These are phyloP conservation scores for Capsella bursapastoris DNA, from an alignment of 345 rosid genomes.

Conservation along the genomic window DNA sequence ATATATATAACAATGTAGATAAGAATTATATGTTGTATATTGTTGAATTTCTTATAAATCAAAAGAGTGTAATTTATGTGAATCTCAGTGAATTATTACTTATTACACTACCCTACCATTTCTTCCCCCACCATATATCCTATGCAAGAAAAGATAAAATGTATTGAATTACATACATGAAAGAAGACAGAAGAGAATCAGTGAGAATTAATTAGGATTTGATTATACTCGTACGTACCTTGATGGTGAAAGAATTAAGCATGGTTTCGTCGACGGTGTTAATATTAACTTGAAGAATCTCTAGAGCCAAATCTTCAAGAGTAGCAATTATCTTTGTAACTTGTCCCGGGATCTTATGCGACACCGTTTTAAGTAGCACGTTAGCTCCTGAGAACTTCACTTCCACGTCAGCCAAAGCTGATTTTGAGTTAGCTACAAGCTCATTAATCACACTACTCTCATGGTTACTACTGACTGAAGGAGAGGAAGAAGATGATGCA, in stretches of 20 bases:
- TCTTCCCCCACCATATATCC: slow-evolving; percentile 19
- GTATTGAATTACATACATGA: neutral
- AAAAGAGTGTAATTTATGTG: slow-evolving; percentile 22
- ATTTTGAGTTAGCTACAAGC: slow-evolving; percentile 82
- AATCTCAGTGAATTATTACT: slow-evolving; percentile 32
- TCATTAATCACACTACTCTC: slow-evolving; percentile 57
- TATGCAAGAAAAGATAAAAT: slow-evolving; percentile 23
- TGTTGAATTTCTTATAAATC: slow-evolving; percentile 5
- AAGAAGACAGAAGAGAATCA: neutral
- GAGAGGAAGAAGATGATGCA: slow-evolving; percentile 63
- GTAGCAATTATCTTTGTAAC: slow-evolving; percentile 74
- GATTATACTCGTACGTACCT: slow-evolving; percentile 58
- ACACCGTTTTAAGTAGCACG: slow-evolving; percentile 74
- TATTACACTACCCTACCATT: slow-evolving; percentile 40
- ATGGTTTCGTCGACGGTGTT: slow-evolving; percentile 70
- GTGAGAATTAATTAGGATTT: neutral
- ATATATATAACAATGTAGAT: slow-evolving; percentile 29
- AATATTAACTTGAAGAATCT: slow-evolving; percentile 74
- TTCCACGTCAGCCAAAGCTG: slow-evolving; percentile 87
- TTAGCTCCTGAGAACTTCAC: slow-evolving; percentile 92
- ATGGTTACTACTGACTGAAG: slow-evolving; percentile 45
- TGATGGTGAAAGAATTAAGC: slow-evolving; percentile 92
- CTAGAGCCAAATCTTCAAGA: slow-evolving; percentile 78
- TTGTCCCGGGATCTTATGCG: slow-evolving; percentile 86
- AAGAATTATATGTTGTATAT: slow-evolving; percentile 22